Base-by-base conservation (phyloP, 495 filamentous ascomycete species). In the Apodospora peruviana region DNA sequence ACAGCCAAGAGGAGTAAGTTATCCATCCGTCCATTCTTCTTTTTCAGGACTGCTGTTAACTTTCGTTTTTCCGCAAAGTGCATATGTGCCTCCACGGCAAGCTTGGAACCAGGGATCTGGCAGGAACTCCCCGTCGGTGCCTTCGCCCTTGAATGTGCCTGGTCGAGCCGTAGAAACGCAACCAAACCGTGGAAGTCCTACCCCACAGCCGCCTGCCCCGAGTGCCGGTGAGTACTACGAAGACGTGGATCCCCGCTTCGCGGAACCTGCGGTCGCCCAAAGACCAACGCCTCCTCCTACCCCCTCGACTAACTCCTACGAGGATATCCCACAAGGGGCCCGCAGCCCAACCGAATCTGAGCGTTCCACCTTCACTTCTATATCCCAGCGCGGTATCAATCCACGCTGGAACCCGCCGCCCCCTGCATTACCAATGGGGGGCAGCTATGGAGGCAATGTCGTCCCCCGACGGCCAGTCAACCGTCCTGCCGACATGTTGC, bases 181-280 rank as follows among this genome's bases (percentile, higher is more conserved):
- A 63, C 51, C 48, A 53, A 53, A 40, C 47, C 56, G 46, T 37
- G 57, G 50, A 45, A 61, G 55, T 51, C 61, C 56, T 42, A 57
- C 61, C 40, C 61, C 57, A 17, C 45, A 60, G 52, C 49, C 48
- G 45, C 48, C 58, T 51, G 38, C 58, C 50, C 43, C 69, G 51
- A 41, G 58, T 45, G 52, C 64, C 68, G 77, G 66, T 63, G 59
- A 78, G 48, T 96, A 96, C 67, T 95, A 91, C 61, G 93, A 98
- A 77, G 93, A 96, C 62, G 85, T 93, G 17, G 90, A 94, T 48
- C 93, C 93, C 19, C 85, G 84, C 35, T 98, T 96, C 63, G 86
- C 71, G 36, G 62, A 69, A 20, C 57, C 66, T 48, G 48, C 61
- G 48, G 48, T 58, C 48, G 55, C 47, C 40, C 64, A 53, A 27